phyloP scores from a whole-genome alignment of 2,329 filamentous ascomycete species.

The Ophiostoma ulmi region DNA sequence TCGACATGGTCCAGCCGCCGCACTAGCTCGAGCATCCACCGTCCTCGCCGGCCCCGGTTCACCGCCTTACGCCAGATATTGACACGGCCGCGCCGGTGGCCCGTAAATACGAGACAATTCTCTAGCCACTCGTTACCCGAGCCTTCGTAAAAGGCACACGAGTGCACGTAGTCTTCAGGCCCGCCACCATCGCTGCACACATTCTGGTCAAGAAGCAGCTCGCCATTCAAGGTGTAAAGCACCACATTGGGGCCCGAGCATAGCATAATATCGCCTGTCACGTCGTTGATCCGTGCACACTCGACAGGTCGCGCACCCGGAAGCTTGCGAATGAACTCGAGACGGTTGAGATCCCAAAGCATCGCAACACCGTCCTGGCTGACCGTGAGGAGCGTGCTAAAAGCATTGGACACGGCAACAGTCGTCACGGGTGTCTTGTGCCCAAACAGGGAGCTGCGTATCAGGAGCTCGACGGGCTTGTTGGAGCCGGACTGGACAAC shows the following conservation, averaged over 20 bases:
- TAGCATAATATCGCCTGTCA: constrained; percentile 82
- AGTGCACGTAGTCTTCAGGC: constrained; percentile 71
- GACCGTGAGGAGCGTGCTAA: constrained; percentile 80
- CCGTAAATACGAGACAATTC: constrained; percentile 79
- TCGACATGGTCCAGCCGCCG: constrained; percentile 79
- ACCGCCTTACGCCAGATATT: constrained; percentile 63
- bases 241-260: constrained; percentile 70
- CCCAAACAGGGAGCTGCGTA: constrained; percentile 77
- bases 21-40: constrained; percentile 72
- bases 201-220: constrained; percentile 73
- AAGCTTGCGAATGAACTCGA: constrained; percentile 76
- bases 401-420: constrained; percentile 79
- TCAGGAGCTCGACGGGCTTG: constrained; percentile 72
- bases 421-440: constrained; percentile 78
- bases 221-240: constrained; percentile 84
- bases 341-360: constrained; percentile 89
- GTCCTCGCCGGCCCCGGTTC: constrained; percentile 50
- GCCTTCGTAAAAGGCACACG: constrained; percentile 90
- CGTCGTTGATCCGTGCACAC: constrained; percentile 82
- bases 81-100: constrained; percentile 76
- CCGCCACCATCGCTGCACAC: constrained; percentile 48
- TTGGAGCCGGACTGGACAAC: constrained; percentile 57
- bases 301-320: constrained; percentile 53
- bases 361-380: constrained; percentile 73
- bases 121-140: constrained; percentile 87